Percentiles rank a stretch among this genome's conserved stretches.
Evolutionary conservation across 1,284 basidiomycete species (phyloP).

Genomic region (Marasmius oreades): DNA sequence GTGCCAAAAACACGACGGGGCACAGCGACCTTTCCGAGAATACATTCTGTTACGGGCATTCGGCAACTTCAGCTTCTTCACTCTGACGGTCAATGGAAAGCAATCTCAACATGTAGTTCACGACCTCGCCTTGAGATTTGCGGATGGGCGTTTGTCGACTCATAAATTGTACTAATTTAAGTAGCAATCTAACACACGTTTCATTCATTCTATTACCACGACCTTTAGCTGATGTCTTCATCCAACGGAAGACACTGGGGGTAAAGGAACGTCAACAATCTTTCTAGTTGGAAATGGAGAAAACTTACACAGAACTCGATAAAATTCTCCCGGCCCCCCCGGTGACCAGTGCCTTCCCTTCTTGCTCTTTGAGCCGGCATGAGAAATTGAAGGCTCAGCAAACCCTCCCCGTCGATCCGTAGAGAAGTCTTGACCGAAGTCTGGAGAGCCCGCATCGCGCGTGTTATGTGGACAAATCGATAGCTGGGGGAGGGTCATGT

Average conservation of each 20-base stretch:
- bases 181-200: too few relatives aligned
- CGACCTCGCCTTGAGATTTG: too few relatives aligned
- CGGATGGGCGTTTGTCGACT: too few relatives aligned
- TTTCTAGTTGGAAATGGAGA: background rate
- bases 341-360: conserved; percentile 29
- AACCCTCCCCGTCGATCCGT: conserved; percentile 75
- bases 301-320: conserved; percentile 83
- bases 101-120: too few relatives aligned
- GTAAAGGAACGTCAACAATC: background rate
- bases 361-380: conserved; percentile 63
- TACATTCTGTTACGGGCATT: too few relatives aligned
- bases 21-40: too few relatives aligned
- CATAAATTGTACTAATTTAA: too few relatives aligned
- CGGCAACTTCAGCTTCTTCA: too few relatives aligned
- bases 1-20: too few relatives aligned
- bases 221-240: conserved; percentile 24
- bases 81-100: too few relatives aligned
- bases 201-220: too few relatives aligned
- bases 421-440: conserved; percentile 83
- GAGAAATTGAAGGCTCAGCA: conserved; percentile 84
- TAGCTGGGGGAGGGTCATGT: too few relatives aligned
- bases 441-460: conserved; percentile 71
- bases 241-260: conserved; percentile 51
- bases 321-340: conserved; percentile 46
- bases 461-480: conserved; percentile 68